phyloP scores from a whole-genome alignment of 495 filamentous ascomycete genomes.

The Penicillium fimorum region DNA sequence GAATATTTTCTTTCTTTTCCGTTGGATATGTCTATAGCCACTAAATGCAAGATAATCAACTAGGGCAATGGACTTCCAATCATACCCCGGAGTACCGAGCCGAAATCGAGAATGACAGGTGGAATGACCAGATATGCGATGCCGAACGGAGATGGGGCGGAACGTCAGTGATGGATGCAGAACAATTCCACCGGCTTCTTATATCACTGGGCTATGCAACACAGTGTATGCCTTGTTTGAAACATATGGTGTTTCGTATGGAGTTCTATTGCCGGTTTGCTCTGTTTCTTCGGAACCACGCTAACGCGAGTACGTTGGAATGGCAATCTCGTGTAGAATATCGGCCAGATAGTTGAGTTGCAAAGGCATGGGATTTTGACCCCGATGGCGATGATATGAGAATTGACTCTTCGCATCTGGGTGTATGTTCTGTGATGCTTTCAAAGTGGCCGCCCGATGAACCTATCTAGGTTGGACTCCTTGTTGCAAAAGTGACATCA shows the following conservation, averaged over 20 bases:
- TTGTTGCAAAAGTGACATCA: neutral
- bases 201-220: neutral
- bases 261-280: neutral
- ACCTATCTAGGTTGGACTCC: neutral
- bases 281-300: neutral
- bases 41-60: neutral
- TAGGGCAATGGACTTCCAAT: neutral
- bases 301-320: neutral
- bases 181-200: neutral
- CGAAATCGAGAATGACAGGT: neutral
- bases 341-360: neutral
- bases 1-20: neutral
- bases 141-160: neutral
- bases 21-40: neutral
- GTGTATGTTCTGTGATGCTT: neutral
- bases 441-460: neutral
- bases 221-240: constrained; percentile 1
- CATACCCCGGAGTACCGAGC: neutral
- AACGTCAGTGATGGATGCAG: neutral
- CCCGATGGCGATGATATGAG: neutral
- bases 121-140: neutral
- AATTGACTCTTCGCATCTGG: neutral
- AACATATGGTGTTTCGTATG: neutral
- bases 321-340: neutral
- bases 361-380: neutral